phyloP scores from a whole-genome alignment of 495 filamentous ascomycete species.

The Annulohypoxylon stygium region DNA sequence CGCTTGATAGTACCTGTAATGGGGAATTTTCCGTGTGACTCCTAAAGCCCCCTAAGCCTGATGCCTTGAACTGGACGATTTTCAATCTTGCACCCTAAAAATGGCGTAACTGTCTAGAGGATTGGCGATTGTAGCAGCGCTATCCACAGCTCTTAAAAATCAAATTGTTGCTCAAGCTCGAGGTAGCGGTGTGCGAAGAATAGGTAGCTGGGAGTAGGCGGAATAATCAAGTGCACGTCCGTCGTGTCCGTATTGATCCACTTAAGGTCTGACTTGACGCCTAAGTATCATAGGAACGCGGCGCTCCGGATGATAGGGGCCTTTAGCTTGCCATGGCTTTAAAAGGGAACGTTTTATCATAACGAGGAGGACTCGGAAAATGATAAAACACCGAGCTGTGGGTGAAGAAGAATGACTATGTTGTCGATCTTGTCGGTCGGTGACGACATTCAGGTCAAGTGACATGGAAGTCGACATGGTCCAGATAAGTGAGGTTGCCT shows the following conservation, averaged over 20 bases:
- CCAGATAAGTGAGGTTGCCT: slow-evolving; percentile 23
- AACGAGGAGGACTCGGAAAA: slow-evolving; percentile 30
- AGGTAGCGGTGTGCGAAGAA: slow-evolving; percentile 42
- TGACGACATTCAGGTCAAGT: slow-evolving; percentile 42
- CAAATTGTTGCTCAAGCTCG: slow-evolving; percentile 21
- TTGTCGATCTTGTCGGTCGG: slow-evolving; percentile 32
- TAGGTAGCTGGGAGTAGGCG: slow-evolving; percentile 23
- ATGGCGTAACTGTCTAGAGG: slow-evolving; percentile 24
- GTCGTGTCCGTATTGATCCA: slow-evolving; percentile 33
- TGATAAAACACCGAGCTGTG: slow-evolving; percentile 36
- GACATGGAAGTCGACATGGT: slow-evolving; percentile 30
- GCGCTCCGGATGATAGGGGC: slow-evolving; percentile 15
- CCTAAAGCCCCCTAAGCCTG: not conserved
- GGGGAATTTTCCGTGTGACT: slow-evolving; percentile 29
- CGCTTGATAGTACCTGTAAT: slow-evolving; percentile 27
- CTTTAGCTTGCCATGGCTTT: slow-evolving; percentile 14
- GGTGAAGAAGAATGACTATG: slow-evolving; percentile 18
- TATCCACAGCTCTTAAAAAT: slow-evolving; percentile 25
- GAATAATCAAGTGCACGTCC: slow-evolving; percentile 27
- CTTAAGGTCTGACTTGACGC: slow-evolving; percentile 23
- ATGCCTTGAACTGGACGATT: slow-evolving; percentile 14
- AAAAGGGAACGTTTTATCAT: slow-evolving; percentile 12
- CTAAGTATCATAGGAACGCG: slow-evolving; percentile 13
- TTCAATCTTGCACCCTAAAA: slow-evolving; percentile 6
- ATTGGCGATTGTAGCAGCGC: slow-evolving; percentile 15